Base-by-base conservation (phyloP, 2,329 filamentous ascomycete genomes). In the Cryphonectria parasitica region DNA sequence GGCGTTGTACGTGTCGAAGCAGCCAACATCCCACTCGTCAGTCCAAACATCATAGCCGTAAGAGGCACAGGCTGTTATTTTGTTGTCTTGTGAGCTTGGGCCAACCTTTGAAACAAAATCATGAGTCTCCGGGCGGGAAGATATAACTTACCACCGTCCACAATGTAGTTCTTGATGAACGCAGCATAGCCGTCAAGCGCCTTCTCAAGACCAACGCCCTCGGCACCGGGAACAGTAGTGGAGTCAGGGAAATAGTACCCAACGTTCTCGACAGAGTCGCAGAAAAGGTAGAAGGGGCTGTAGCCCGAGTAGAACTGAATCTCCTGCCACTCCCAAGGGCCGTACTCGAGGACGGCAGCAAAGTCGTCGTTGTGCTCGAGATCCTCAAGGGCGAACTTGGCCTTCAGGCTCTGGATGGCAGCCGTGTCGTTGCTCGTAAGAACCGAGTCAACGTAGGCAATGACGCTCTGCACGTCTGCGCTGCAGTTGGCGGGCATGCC, bases 401-500 rank as follows among this genome's bases (percentile, higher is more conserved):
- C 75, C 78, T 89, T 87, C 34, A 89, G 78, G 8, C 78, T 77
- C 61, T 78, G 73, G 75, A 85, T 83, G 72, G 76, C 83, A 74
- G 71, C 79, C 64, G 65, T 75, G 73, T 73, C 81, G 76, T 74
- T 85, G 64, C 80, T 78, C 61, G 78, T 74, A 22, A 83, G 79
- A 39, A 83, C 81, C 62, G 74, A 79, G 75, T 90, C 87, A 31
- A 89, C 80, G 74, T 88, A 78, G 25, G 85, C 78, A 68, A 88
- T 80, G n/a, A 88, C 86, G 2, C 80, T 76, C 28, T 79, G 76
- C 31, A 89, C 77, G 74, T 89, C 87, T 19, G 77, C 76, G 74
- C 83, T 87, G 80, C 87, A 89, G 79, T 89, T 89, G 76, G 80
- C 74, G 0, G 87, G 84, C 78, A 88, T 86, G 15, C 85, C 86